Conservation (phyloP, 139 green algal species). For the Ettlia oleoabundans region DNA sequence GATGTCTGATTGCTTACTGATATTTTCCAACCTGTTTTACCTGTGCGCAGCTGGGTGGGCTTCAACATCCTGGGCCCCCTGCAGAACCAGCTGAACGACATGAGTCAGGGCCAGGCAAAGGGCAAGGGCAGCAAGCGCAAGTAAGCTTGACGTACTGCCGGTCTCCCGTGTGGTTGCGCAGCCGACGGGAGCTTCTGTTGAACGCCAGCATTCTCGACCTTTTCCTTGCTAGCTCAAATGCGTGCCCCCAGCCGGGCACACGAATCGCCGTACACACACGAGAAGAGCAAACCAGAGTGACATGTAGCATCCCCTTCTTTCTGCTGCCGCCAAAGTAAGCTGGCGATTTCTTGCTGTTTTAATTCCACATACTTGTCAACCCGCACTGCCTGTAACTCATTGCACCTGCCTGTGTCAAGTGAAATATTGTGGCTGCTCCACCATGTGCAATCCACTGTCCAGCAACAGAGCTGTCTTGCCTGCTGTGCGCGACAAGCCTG, state of each 20-base stretch:
- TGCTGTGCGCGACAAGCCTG: too few species aligned
- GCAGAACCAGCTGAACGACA: conserved; percentile 33
- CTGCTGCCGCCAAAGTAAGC: neutral
- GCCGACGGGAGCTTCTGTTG: too few species aligned
- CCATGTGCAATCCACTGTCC: too few species aligned
- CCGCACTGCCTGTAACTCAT: conserved; percentile 27
- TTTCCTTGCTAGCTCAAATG: too few species aligned
- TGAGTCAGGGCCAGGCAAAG: conserved; percentile 17
- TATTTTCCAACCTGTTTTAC: neutral
- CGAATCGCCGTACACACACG: neutral
- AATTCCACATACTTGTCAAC: conserved; percentile 12
- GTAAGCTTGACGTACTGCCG: neutral
- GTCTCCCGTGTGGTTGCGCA: conserved; percentile 24
- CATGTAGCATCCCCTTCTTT: conserved; percentile 10
- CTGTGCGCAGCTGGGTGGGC: conserved; percentile 17
- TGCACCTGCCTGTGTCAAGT: neutral
- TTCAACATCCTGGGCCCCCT: conserved; percentile 35
- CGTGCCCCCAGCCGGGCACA: neutral
- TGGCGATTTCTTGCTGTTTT: conserved; percentile 9
- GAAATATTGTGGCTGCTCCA: too few species aligned
- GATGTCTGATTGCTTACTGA: neutral
- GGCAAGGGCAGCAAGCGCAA: neutral
- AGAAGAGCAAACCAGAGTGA: conserved; percentile 30
- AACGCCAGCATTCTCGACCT: too few species aligned
- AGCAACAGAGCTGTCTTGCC: too few species aligned